A percentile compares a stretch with the other conserved stretches of the same genome.
phyloP scores from a whole-genome alignment of 495 filamentous ascomycete species.

The Paragyromitra xinjiangensis region DNA sequence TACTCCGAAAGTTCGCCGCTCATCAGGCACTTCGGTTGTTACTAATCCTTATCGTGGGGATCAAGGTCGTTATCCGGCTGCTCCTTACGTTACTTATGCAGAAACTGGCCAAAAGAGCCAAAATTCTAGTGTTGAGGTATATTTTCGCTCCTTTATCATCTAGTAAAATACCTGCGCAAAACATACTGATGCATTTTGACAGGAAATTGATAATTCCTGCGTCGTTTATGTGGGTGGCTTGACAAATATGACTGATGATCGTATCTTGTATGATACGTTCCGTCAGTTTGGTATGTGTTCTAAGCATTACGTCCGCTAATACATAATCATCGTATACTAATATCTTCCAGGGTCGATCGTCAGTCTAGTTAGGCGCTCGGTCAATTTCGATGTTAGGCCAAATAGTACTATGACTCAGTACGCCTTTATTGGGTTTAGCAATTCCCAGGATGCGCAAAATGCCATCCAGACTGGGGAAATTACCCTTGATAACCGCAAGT shows the following conservation, averaged over 20 bases:
- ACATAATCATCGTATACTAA: slow-evolving; percentile 12
- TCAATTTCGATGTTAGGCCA: slow-evolving; percentile 50
- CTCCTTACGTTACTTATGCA: slow-evolving; percentile 34
- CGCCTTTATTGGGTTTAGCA: slow-evolving; percentile 55
- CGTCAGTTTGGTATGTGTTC: slow-evolving; percentile 54
- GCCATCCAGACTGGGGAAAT: slow-evolving; percentile 52
- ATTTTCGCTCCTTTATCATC: slow-evolving; percentile 1
- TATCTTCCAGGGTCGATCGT: slow-evolving; percentile 39
- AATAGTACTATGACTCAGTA: slow-evolving; percentile 51
- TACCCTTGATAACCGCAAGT: slow-evolving; percentile 50
- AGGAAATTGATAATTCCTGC: slow-evolving; percentile 51
- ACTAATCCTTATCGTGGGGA: slow-evolving; percentile 53
- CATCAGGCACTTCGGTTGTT: slow-evolving; percentile 29
- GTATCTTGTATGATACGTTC: slow-evolving; percentile 51
- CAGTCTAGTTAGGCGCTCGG: slow-evolving; percentile 49
- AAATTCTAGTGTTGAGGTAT: slow-evolving; percentile 42
- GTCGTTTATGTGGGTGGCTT: slow-evolving; percentile 55
- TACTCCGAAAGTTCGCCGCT: slow-evolving; percentile 38
- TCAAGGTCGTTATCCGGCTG: slow-evolving; percentile 33
- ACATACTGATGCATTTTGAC: slow-evolving; percentile 28
- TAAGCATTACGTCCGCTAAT: neutral
- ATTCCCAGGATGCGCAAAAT: slow-evolving; percentile 53
- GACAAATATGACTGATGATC: slow-evolving; percentile 45
- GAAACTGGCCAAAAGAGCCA: slow-evolving; percentile 28
- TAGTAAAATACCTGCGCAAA: neutral